phyloP scores from a whole-genome alignment of 352 stramenopile genomes.

The Phytopythium ostracodes region DNA sequence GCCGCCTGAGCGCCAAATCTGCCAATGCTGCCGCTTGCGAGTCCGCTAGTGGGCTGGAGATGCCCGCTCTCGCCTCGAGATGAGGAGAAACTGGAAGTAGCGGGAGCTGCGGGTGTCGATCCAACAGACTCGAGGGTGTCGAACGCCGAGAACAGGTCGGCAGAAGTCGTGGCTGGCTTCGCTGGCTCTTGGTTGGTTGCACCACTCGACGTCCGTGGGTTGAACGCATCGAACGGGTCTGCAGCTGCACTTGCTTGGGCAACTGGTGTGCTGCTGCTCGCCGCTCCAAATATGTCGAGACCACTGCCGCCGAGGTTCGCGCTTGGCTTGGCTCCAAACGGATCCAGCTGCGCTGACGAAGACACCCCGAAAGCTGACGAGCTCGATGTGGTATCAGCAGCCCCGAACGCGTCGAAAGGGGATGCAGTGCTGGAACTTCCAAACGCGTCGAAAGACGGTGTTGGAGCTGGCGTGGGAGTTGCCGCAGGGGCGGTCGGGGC shows the following conservation, averaged over 20 bases:
- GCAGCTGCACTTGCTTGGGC: slow-evolving; percentile 25
- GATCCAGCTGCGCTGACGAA: neutral
- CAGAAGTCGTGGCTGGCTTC: slow-evolving; percentile 8
- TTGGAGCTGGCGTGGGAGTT: slow-evolving; percentile 13
- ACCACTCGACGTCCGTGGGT: slow-evolving; percentile 10
- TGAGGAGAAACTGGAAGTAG: neutral
- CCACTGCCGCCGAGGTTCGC: slow-evolving; percentile 13
- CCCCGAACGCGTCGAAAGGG: slow-evolving; percentile 33
- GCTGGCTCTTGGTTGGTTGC: slow-evolving; percentile 10
- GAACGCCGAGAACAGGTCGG: slow-evolving; percentile 67
- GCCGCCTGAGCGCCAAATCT: neutral
- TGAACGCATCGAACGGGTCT: slow-evolving; percentile 23
- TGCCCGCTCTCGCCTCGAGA: neutral
- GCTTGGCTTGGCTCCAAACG: neutral
- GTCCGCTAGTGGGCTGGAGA: neutral
- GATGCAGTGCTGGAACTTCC: slow-evolving; percentile 2
- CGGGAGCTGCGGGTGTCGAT: slow-evolving; percentile 8
- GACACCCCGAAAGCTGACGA: neutral
- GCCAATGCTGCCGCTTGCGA: too few relatives aligned
- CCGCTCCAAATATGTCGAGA: slow-evolving; percentile 36
- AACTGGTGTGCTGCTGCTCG: slow-evolving; percentile 13
- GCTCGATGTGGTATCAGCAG: slow-evolving; percentile 14
- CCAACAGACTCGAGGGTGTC: slow-evolving; percentile 20
- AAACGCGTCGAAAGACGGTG: slow-evolving; percentile 17
- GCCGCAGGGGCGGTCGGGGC: slow-evolving; percentile 16